Evolutionary conservation across 768 basidiomycete species (phyloP).

Genomic region (Amanita rubescens): DNA sequence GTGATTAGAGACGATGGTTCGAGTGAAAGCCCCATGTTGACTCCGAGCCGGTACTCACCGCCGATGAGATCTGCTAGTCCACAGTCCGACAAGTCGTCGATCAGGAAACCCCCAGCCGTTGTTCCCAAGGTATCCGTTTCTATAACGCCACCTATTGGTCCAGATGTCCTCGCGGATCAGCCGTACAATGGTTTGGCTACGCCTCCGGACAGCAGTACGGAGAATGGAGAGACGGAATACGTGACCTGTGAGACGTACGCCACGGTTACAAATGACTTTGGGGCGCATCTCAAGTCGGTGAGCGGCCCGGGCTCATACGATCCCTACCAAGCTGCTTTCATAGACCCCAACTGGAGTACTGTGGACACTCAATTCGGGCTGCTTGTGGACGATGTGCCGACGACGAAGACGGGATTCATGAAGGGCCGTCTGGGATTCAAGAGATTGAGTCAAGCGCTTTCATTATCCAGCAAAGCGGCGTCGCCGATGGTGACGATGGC

Average conservation of each 20-base stretch:
- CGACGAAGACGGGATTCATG: not conserved
- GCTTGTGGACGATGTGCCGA: not conserved
- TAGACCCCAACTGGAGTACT: not conserved
- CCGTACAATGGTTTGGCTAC: not conserved
- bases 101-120: not conserved
- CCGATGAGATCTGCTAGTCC: not conserved
- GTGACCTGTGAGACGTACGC: not conserved
- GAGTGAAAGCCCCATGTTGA: not conserved
- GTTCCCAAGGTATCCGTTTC: not conserved
- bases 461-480: not conserved
- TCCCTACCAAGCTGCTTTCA: not conserved
- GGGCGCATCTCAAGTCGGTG: not conserved
- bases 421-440: not conserved
- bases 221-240: not conserved
- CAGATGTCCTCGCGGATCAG: not conserved
- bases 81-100: not conserved
- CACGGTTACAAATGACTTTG: not conserved
- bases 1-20: not conserved
- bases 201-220: slow-evolving; percentile 1
- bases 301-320: not conserved
- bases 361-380: not conserved
- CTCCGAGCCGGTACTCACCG: not conserved
- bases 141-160: not conserved
- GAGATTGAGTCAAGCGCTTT: not conserved
- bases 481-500: not conserved